phyloP scores from a whole-genome alignment of 305 asterid genomes.

The Nicotiana rustica region DNA sequence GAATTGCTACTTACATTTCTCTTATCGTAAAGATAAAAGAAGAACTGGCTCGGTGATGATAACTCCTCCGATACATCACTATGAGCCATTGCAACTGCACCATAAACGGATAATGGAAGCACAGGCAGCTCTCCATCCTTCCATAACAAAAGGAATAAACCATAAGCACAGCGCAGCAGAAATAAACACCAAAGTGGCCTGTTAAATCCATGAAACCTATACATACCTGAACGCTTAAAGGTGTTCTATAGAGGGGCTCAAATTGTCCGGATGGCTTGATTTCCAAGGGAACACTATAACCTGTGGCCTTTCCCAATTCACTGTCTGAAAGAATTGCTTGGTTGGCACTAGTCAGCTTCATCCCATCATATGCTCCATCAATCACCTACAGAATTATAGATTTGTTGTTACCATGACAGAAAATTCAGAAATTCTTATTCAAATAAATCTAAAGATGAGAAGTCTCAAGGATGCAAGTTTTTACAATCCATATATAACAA shows the following conservation, averaged over 20 bases:
- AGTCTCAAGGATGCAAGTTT: neutral
- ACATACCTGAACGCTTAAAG: slow-evolving; percentile 76
- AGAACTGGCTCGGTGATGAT: slow-evolving; percentile 96
- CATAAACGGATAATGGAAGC: slow-evolving; percentile 93
- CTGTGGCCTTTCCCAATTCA: slow-evolving; percentile 59
- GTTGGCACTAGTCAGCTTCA: slow-evolving; percentile 75
- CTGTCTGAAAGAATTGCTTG: slow-evolving; percentile 85
- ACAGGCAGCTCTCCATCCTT: slow-evolving; percentile 98
- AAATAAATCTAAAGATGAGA: neutral
- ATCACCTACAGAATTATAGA: slow-evolving; percentile 60
- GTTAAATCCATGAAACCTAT: slow-evolving; percentile 12
- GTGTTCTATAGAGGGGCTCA: slow-evolving; percentile 90
- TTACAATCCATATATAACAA: neutral
- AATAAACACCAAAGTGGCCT: neutral
- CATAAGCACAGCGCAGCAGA: slow-evolving; percentile 17
- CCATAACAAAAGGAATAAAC: slow-evolving; percentile 22
- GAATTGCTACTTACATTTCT: slow-evolving; percentile 70
- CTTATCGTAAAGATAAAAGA: slow-evolving; percentile 92
- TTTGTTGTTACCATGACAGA: slow-evolving; percentile 29
- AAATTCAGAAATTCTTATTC: slow-evolving; percentile 27
- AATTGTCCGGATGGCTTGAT: slow-evolving; percentile 97
- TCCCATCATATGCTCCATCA: slow-evolving; percentile 89
- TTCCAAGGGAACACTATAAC: slow-evolving; percentile 84
- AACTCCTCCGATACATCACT: slow-evolving; percentile 78
- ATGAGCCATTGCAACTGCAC: slow-evolving; percentile 96